Evolutionary conservation across 2,329 filamentous ascomycete species (phyloP).

Genomic region (Stagonosporopsis chrysanthemi): DNA sequence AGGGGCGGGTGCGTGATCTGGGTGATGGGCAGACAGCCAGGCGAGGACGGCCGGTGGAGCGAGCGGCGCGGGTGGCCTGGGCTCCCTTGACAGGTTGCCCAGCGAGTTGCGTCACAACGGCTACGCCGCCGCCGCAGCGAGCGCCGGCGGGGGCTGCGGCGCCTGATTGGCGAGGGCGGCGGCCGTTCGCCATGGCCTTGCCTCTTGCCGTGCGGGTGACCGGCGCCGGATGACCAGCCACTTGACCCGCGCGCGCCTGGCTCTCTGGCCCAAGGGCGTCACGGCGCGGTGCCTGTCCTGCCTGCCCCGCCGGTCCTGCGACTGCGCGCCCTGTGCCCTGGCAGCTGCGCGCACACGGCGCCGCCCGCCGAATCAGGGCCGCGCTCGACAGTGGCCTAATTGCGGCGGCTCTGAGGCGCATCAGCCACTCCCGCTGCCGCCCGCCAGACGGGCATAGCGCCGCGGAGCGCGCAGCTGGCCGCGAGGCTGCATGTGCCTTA

Average conservation of each 20-base stretch:
- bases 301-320: too few relatives aligned
- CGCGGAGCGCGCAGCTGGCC: slow-evolving; percentile 19
- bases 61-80: slow-evolving; percentile 26
- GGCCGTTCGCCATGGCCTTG: too few relatives aligned
- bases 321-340: too few relatives aligned
- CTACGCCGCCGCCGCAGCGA: slow-evolving; percentile 28
- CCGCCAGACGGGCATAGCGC: slow-evolving; percentile 4
- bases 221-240: too few relatives aligned
- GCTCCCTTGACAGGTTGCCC: background rate
- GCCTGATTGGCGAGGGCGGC: too few relatives aligned
- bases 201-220: too few relatives aligned
- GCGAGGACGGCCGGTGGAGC: too few relatives aligned
- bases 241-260: too few relatives aligned
- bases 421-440: slow-evolving; percentile 43
- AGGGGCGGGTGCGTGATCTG: slow-evolving; percentile 36
- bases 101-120: slow-evolving; percentile 26
- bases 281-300: too few relatives aligned
- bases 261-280: too few relatives aligned
- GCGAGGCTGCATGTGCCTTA: slow-evolving; percentile 41
- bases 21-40: slow-evolving; percentile 33
- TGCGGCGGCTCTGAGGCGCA: slow-evolving; percentile 4
- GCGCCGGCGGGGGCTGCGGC: background rate
- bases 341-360: slow-evolving; percentile 15
- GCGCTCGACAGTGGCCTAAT: slow-evolving; percentile 19
- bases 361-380: slow-evolving; percentile 25